These are phyloP conservation scores for Pichia sp. DNA, from an alignment of 1,139 yeast species.

Conservation along the genomic window DNA sequence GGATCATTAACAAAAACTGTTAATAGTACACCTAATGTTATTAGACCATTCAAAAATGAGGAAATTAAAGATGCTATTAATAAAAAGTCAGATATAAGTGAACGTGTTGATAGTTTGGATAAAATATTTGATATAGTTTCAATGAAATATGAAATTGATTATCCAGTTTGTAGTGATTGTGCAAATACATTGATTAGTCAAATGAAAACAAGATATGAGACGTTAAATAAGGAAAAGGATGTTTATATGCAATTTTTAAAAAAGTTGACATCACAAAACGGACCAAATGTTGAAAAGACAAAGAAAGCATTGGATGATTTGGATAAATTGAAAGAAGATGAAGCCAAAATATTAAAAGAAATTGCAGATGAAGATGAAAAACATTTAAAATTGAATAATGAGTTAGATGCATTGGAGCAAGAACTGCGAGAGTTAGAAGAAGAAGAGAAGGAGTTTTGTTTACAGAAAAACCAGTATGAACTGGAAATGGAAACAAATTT, in stretches of 20 bases:
- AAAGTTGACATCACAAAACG: slow-evolving; percentile 54
- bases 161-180: slow-evolving; percentile 87
- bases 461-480: slow-evolving; percentile 46
- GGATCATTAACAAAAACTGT: neutral
- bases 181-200: slow-evolving; percentile 62
- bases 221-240: slow-evolving; percentile 72
- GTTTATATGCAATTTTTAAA: slow-evolving; percentile 66
- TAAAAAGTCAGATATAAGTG: slow-evolving; percentile 30
- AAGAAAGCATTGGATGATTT: slow-evolving; percentile 39
- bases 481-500: slow-evolving; percentile 43
- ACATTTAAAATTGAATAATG: slow-evolving; percentile 36
- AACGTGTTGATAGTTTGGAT: slow-evolving; percentile 40
- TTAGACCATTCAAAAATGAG: slow-evolving; percentile 1
- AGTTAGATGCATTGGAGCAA: slow-evolving; percentile 35
- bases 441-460: slow-evolving; percentile 41
- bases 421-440: slow-evolving; percentile 37
- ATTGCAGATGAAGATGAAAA: slow-evolving; percentile 41
- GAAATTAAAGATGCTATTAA: slow-evolving; percentile 16
- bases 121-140: slow-evolving; percentile 61
- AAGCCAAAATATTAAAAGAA: slow-evolving; percentile 35
- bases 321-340: slow-evolving; percentile 35
- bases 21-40: neutral
- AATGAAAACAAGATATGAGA: slow-evolving; percentile 66
- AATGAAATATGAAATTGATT: slow-evolving; percentile 71
- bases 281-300: slow-evolving; percentile 40